phyloP scores from a whole-genome alignment of 1,284 basidiomycete species.

The Rhodotorula glutinis region DNA sequence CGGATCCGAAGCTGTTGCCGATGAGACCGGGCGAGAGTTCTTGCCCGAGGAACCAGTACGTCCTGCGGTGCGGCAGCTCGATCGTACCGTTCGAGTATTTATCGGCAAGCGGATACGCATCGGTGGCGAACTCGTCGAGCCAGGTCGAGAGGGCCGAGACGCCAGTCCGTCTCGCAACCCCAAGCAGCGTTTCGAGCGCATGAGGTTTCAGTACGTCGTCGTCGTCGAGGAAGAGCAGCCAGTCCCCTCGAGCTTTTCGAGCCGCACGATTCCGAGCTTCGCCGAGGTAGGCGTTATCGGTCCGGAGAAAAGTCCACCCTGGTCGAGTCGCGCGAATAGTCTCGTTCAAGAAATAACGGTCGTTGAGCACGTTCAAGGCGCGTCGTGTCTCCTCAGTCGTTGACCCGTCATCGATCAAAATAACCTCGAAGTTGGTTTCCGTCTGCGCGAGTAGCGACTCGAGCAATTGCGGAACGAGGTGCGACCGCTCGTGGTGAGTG shows the following conservation, averaged over 20 bases:
- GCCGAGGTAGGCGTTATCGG: constrained; percentile 36
- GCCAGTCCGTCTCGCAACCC: constrained; percentile 17
- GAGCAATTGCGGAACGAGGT: constrained; percentile 32
- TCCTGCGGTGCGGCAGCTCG: constrained; percentile 26
- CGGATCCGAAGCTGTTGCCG: constrained; percentile 35
- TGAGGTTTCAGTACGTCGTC: constrained; percentile 40
- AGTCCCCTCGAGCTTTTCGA: constrained; percentile 2
- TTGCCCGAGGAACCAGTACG: constrained; percentile 40
- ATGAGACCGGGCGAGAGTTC: constrained; percentile 26
- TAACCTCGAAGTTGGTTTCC: constrained; percentile 28
- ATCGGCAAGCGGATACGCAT: constrained; percentile 28
- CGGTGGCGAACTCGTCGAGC: constrained; percentile 40
- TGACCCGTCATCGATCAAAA: constrained; percentile 39
- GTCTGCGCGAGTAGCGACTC: constrained; percentile 29
- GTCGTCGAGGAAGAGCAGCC: constrained; percentile 39
- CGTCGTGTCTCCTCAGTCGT: neutral
- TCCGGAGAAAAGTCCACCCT: constrained; percentile 21
- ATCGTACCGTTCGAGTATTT: neutral
- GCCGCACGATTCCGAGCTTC: constrained; percentile 36
- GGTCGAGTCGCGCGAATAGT: neutral
- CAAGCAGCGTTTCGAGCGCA: constrained; percentile 30
- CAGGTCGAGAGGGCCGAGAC: constrained; percentile 34
- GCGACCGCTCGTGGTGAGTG: constrained; percentile 36
- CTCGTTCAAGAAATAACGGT: constrained; percentile 11
- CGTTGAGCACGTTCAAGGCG: constrained; percentile 20